Conservation (phyloP, 2,329 filamentous ascomycete genomes). For the Shiraia sp. region DNA sequence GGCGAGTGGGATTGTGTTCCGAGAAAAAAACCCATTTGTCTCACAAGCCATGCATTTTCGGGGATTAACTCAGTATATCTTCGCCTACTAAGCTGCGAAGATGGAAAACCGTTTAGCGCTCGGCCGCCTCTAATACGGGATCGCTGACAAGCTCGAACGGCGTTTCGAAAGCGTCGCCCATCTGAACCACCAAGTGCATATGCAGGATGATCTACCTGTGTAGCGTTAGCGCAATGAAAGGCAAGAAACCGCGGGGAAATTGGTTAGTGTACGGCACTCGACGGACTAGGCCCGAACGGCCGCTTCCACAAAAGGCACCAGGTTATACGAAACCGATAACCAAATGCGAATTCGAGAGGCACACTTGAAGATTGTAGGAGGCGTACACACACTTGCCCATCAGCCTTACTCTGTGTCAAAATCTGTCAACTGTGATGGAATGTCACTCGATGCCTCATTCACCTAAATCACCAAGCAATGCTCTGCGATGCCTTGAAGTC, state of each 20-base stretch:
- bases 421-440: no score
- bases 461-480: no score
- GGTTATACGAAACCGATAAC: slow-evolving; percentile 22
- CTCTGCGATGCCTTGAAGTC: slow-evolving; percentile 3
- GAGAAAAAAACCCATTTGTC: slow-evolving; percentile 22
- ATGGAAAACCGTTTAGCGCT: slow-evolving; percentile 32
- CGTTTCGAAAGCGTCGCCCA: slow-evolving; percentile 38
- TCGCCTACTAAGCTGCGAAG: slow-evolving; percentile 23
- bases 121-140: slow-evolving; percentile 30
- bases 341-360: no score
- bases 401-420: no score
- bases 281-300: slow-evolving; percentile 34
- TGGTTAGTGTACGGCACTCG: slow-evolving; percentile 31
- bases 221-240: slow-evolving; percentile 34
- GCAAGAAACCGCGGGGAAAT: slow-evolving; percentile 39
- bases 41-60: slow-evolving; percentile 34
- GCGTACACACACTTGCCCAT: no score
- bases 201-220: slow-evolving; percentile 34
- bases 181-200: slow-evolving; percentile 34
- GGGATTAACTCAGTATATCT: slow-evolving; percentile 39
- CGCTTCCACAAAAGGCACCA: slow-evolving; percentile 30
- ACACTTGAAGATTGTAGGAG: no score
- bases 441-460: no score
- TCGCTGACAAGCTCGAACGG: slow-evolving; percentile 40
- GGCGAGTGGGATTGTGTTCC: slow-evolving; percentile 24